phyloP scores from a whole-genome alignment of 768 basidiomycete species.

The Rhodotorula taiwanensis region DNA sequence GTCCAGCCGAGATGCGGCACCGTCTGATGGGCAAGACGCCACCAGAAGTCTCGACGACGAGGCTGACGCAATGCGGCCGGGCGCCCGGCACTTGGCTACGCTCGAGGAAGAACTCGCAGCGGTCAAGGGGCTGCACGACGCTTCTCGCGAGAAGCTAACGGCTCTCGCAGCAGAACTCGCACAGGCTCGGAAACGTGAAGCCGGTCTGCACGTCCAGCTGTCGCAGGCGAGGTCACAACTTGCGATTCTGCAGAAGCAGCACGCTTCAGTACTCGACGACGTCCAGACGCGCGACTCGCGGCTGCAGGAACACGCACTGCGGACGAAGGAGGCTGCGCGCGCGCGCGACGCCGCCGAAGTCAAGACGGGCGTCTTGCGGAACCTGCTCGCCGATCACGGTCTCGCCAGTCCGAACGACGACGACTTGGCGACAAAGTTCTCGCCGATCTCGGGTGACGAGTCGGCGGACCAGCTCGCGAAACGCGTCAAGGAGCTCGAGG shows the following conservation, averaged over 20 bases:
- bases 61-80: no score
- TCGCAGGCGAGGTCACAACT: constrained; percentile 73
- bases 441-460: constrained; percentile 42
- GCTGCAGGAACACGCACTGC: constrained; percentile 58
- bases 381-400: constrained; percentile 81
- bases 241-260: constrained; percentile 67
- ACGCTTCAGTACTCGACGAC: constrained; percentile 63
- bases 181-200: constrained; percentile 25
- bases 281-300: constrained; percentile 65
- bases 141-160: constrained; percentile 14
- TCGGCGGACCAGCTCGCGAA: constrained; percentile 39
- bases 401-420: constrained; percentile 65
- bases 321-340: constrained; percentile 59
- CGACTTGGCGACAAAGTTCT: constrained; percentile 46
- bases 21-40: no score
- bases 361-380: constrained; percentile 70
- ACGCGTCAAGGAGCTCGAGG: constrained; percentile 69
- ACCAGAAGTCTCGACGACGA: no score
- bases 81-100: no score
- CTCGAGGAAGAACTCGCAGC: constrained; percentile 28
- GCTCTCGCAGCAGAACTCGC: constrained; percentile 25
- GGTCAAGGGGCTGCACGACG: constrained; percentile 27
- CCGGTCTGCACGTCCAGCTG: constrained; percentile 61
- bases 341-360: constrained; percentile 63
- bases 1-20: no score